These are phyloP conservation scores for Metschnikowia orientalis DNA, from an alignment of 805 yeast species.

Conservation along the genomic window DNA sequence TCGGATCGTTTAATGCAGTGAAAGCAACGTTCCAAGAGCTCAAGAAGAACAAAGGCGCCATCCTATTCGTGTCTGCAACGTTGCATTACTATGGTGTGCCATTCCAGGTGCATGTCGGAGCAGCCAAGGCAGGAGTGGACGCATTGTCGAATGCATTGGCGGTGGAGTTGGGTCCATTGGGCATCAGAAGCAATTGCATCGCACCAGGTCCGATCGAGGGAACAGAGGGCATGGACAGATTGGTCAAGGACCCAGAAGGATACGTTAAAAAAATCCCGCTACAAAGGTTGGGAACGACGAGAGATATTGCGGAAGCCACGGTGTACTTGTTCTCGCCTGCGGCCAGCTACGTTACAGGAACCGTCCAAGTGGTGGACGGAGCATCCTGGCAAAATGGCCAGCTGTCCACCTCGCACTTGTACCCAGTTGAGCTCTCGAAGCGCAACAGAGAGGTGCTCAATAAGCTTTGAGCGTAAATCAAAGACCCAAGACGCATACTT, in stretches of 20 bases:
- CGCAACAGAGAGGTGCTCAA: conserved; percentile 14
- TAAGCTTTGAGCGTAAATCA: conserved; percentile 14
- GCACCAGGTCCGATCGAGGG: conserved; percentile 28
- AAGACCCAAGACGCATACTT: too few species aligned
- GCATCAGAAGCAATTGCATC: conserved; percentile 25
- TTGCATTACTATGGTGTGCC: conserved; percentile 44
- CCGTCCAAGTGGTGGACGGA: conserved; percentile 27
- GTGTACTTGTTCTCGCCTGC: conserved; percentile 27
- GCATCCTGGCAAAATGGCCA: conserved; percentile 26
- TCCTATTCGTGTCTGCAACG: conserved; percentile 39
- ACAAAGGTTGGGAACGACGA: conserved; percentile 24
- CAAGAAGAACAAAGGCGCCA: conserved; percentile 34
- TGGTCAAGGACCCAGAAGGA: conserved; percentile 14
- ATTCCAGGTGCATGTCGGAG: conserved; percentile 30
- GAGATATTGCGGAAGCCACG: conserved; percentile 29
- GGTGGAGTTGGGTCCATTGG: conserved; percentile 29
- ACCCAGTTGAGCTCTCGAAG: conserved; percentile 29
- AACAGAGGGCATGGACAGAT: conserved; percentile 26
- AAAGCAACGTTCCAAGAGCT: conserved; percentile 38
- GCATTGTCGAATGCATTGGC: conserved; percentile 29
- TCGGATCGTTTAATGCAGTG: conserved; percentile 40
- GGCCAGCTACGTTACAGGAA: conserved; percentile 24
- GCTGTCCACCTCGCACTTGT: conserved; percentile 18
- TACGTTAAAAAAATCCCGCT: conserved; percentile 19
- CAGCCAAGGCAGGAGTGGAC: conserved; percentile 31